A percentile compares a stretch with the other conserved stretches of the same genome.
These are phyloP conservation scores for Rhizopus microsporus DNA, from an alignment of 371 early-diverging fungal genomes.

Conservation along the genomic window DNA sequence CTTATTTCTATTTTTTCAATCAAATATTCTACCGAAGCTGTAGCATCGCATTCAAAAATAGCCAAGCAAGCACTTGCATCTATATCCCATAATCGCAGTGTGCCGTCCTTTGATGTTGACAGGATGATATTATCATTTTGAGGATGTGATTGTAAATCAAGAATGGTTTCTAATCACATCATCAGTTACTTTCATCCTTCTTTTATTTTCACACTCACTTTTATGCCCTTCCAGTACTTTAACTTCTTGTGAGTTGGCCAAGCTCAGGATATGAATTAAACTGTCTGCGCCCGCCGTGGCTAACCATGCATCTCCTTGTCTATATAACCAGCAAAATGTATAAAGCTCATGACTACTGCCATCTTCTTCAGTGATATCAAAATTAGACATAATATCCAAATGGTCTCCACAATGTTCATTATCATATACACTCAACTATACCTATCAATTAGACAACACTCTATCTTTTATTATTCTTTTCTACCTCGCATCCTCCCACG, in stretches of 20 bases:
- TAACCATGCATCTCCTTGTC: conserved; percentile 63
- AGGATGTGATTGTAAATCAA: conserved; percentile 75
- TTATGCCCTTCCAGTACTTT: conserved; percentile 61
- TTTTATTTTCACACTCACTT: conserved; percentile 41
- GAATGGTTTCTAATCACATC: conserved; percentile 51
- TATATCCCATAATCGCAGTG: conserved; percentile 87
- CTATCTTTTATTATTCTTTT: not conserved
- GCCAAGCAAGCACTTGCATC: conserved; percentile 63
- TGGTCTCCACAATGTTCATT: conserved; percentile 93
- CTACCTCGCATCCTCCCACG: conserved; percentile 69
- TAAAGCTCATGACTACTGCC: conserved; percentile 39
- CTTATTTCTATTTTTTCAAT: not conserved
- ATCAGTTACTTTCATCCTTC: not conserved
- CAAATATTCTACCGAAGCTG: conserved; percentile 54
- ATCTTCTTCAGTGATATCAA: conserved; percentile 53
- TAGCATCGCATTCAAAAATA: conserved; percentile 64
- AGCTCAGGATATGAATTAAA: conserved; percentile 67
- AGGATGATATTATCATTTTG: conserved; percentile 64
- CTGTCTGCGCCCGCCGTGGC: conserved; percentile 69
- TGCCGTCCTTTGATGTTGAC: conserved; percentile 83
- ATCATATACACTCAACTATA: conserved; percentile 81
- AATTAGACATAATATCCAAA: conserved; percentile 90
- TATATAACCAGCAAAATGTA: conserved; percentile 76
- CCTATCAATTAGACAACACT: not conserved
- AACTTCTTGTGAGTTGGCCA: conserved; percentile 74